phyloP scores from a whole-genome alignment of 2,329 filamentous ascomycete species.

The Lecanicillium sp. region DNA sequence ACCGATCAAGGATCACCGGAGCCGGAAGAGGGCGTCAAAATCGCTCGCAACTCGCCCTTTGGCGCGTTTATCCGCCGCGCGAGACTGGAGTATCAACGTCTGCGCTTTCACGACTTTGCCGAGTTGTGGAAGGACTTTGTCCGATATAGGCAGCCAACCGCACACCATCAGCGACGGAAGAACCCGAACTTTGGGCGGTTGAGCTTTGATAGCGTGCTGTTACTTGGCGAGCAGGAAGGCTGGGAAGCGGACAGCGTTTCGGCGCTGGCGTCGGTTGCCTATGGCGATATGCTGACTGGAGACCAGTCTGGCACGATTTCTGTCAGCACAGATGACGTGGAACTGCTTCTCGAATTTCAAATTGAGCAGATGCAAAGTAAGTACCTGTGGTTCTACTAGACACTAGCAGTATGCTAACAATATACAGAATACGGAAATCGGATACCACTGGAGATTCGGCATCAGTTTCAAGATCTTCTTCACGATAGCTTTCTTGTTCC shows the following conservation, averaged over 20 bases:
- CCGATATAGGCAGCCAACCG: conserved; percentile 70
- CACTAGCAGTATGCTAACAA: conserved; percentile 10
- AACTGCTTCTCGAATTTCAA: conserved; percentile 78
- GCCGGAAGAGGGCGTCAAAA: conserved; percentile 43
- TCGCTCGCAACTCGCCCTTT: conserved; percentile 69
- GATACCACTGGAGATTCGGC: conserved; percentile 65
- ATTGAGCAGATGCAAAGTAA: conserved; percentile 78
- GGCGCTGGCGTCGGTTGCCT: conserved; percentile 38
- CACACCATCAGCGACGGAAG: conserved; percentile 55
- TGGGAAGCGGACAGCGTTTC: conserved; percentile 37
- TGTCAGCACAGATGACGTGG: conserved; percentile 72
- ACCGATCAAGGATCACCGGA: conserved; percentile 32
- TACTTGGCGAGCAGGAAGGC: conserved; percentile 40
- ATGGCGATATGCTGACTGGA: conserved; percentile 44
- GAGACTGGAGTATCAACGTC: conserved; percentile 68
- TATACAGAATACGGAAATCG: conserved; percentile 63
- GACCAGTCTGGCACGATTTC: conserved; percentile 31
- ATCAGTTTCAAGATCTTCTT: conserved; percentile 62
- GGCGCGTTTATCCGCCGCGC: conserved; percentile 73
- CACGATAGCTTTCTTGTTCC: conserved; percentile 60
- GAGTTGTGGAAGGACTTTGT: conserved; percentile 79
- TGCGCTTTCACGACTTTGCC: conserved; percentile 73
- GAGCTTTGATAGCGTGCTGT: conserved; percentile 50
- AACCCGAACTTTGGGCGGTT: conserved; percentile 49
- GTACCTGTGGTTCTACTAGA: conserved; percentile 13